Base-by-base conservation (phyloP, 192 early-diverging fungal genomes). In the Coemansia sp. region DNA sequence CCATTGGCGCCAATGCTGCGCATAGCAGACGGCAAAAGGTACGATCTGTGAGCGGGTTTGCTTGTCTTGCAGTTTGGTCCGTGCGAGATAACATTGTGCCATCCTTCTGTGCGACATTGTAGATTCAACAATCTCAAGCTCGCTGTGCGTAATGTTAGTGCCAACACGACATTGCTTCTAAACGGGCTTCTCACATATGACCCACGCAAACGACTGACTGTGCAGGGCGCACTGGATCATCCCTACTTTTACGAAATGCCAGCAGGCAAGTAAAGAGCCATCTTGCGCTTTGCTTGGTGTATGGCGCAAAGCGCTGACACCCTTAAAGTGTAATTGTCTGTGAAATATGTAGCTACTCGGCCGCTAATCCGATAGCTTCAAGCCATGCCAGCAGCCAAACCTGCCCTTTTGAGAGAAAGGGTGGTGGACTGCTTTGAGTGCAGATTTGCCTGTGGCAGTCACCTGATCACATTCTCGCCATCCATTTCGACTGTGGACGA, bases 191-290 rank as follows among this genome's bases (percentile, higher is more conserved):
- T 95, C n/a, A 88, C 84, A 0, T 93, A 92, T 56, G 81, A 90
- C 39, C 93, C 92, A 4, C 68, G 63, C 40, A 72, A 81, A 68
- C 83, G 93, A 11, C 46, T 91, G 5, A 81, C 80, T 10, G 89
- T 89, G 11, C 72, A 75, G 29, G 41, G 18, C 17, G 41, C 41
- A 18, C 58, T 91, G 15, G 72, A 80, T 10, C 89, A 91, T 66
- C 67, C 84, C 10, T 95, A 91, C 58, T 95, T 95, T 61, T 68
- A 69, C 15, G 91, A 93, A 55, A 73, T 84, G n/a, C 92, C 92
- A 22, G 60, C 74, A 60, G 73, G 78, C 72, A 75, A 32, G 63
- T 52, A 26, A 21, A 35, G 22, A 21, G 6, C 6, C 4, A 26
- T 10, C 3, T n/a, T n/a, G n/a, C 43, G 22, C 43, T 46, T 10